Evolutionary conservation across 306 rosid species (phyloP).

Genomic region (Sechiopsis laciniata): DNA sequence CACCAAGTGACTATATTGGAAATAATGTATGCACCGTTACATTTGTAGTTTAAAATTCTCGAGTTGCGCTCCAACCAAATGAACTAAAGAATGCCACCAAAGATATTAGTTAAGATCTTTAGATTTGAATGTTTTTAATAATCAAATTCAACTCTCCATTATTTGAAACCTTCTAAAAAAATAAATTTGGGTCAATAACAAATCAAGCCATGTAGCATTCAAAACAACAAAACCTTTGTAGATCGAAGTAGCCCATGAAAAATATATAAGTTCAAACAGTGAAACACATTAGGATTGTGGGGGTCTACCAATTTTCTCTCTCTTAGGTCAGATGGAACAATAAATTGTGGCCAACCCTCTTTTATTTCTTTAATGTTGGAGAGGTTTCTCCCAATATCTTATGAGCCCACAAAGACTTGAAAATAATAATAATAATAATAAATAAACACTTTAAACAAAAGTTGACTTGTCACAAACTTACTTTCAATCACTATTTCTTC

Average conservation of each 20-base stretch:
- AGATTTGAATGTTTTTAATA: not conserved
- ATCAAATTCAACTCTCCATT: not conserved
- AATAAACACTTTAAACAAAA: not conserved
- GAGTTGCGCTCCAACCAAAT: too few species aligned
- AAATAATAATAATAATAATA: not conserved
- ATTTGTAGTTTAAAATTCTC: too few species aligned
- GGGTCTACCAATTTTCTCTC: not conserved
- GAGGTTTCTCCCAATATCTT: conserved; percentile 12
- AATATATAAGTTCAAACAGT: not conserved
- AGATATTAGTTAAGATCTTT: too few species aligned
- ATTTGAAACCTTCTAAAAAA: not conserved
- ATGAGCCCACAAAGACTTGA: conserved; percentile 16
- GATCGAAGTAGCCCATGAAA: conserved; percentile 16
- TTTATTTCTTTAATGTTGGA: conserved; percentile 14
- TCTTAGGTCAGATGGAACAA: conserved; percentile 17
- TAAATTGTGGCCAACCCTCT: conserved; percentile 22
- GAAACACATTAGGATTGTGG: not conserved
- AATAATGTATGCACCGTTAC: too few species aligned
- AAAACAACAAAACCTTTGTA: conserved; percentile 6
- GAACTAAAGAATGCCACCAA: too few species aligned
- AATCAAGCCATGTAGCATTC: not conserved
- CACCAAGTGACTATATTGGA: too few species aligned
- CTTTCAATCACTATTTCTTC: not conserved
- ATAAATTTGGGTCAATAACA: not conserved
- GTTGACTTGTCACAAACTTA: not conserved